A percentile compares a stretch with the other conserved stretches of the same genome.
phyloP scores from a whole-genome alignment of 371 early-diverging fungal species.

The Phascolomyces articulosus region DNA sequence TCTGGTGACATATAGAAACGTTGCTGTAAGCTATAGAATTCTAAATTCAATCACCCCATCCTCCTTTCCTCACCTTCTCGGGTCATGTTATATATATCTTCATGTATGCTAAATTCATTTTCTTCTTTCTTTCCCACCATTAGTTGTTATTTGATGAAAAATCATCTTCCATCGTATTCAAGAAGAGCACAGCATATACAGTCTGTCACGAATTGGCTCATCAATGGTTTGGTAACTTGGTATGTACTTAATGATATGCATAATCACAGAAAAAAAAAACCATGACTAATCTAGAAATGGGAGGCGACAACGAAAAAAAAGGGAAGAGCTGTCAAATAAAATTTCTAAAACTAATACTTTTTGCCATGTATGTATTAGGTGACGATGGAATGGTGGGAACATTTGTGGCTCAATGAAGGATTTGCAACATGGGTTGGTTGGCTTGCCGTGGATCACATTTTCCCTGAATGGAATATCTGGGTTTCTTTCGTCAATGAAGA shows the following conservation, averaged over 20 bases:
- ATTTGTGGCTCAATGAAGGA: slow-evolving; percentile 96
- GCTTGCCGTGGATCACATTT: slow-evolving; percentile 79
- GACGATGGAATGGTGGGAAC: slow-evolving; percentile 89
- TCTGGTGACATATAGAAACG: slow-evolving; percentile 85
- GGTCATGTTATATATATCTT: not conserved
- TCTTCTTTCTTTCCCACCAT: not conserved
- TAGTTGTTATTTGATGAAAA: slow-evolving; percentile 74
- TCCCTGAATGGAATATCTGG: slow-evolving; percentile 82
- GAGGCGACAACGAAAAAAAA: no score
- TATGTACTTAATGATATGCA: slow-evolving; percentile 16
- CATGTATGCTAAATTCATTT: not conserved
- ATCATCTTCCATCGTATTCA: slow-evolving; percentile 67
- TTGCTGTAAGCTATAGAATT: slow-evolving; percentile 36
- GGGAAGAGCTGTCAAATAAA: no score
- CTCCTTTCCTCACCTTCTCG: no score
- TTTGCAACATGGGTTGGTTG: slow-evolving; percentile 93
- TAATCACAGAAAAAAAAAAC: no score
- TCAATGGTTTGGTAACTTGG: slow-evolving; percentile 94
- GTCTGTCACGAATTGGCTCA: slow-evolving; percentile 95
- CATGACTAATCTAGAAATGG: no score
- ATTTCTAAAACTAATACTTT: no score
- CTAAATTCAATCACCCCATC: not conserved
- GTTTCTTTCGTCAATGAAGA: slow-evolving; percentile 79
- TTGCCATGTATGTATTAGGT: no score
- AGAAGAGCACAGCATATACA: slow-evolving; percentile 83